Base-by-base conservation (phyloP, 257 asterid species). In the Perilla frutescens region DNA sequence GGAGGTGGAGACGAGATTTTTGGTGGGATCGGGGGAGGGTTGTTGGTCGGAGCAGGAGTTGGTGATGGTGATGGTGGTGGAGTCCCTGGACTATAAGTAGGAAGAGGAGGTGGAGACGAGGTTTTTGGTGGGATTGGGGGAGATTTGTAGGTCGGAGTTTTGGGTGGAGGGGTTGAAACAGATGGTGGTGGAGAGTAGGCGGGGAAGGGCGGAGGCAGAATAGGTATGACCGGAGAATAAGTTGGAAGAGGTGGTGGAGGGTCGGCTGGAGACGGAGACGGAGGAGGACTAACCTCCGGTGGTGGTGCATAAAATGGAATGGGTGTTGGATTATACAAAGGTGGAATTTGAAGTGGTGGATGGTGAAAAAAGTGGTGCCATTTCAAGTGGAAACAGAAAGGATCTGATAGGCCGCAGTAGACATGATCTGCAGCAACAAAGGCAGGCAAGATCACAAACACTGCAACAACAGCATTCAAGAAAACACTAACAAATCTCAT, bases 401-500 rank as follows among this genome's bases (percentile, higher is more conserved):
- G 56, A 31, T 20, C 20, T 1, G 12, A 40, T 3, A 65, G 58
- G 37, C 67, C 66, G 39, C 78, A 77, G 4, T 0, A 15, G n/a
- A 55, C 26, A 20, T 34, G 37, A 34, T 2, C 3, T 4, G 71
- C 80, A 49, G 44, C 43, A n/a, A 37, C 73, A 7, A 56, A 10
- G 41, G 51, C n/a, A 72, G 65, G 74, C 47, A 71, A 7, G 29
- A 75, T 40, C 37, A 74, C 5, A 1, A 56, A 2, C 7, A 50
- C 56, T 45, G 40, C 57, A 57, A 75, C 32, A 51, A 75, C 36
- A 26, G 48, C 26, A n/a, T 41, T 74, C 76, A 70, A 60, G 71
- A 37, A 66, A 20, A 12, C 54, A 14, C 34, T 41, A 66, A 44
- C 61, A 49, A 71, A 0, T 3, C 49, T 20, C 81, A 77, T 77